Evolutionary conservation across 192 early-diverging fungal genomes (phyloP), one percentile per base, ranked within the genome.

Genomic region (Entomortierella lignicola): DNA sequence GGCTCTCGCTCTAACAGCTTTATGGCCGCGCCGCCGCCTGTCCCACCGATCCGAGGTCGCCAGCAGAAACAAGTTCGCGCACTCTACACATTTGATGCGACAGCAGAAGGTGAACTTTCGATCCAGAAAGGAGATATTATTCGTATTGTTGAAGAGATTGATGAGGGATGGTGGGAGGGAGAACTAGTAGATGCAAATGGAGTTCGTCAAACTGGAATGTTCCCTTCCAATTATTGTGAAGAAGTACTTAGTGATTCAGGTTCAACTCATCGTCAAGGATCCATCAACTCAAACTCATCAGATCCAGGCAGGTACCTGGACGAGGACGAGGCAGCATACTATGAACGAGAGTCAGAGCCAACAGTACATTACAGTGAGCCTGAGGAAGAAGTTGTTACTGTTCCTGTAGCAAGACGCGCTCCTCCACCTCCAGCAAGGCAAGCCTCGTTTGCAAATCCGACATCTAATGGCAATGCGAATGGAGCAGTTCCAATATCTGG

Each of bases 91-190:
- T 99, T 97, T 81, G 89, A 92, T 63, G 94, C 90, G 13, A 90
- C 91, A 63, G 92, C 87, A 21, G 84, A 86, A 18, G 93, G 91
- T 25, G 97, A 99, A 71, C 85, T 99, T 21, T 71, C 91, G 52
- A 87, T 99, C 34, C 85, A 88, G 20, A 91, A 88, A 60, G 97
- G 95, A 4, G 96, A 99, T 63, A 86, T 97, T 56, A 92, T 99
- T 64, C 88, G 89, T 29, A 92, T 99, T 1, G 85, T 89, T 4
- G 90, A 93, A 51, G 93, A 94, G 71, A 90, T 97, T 42, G 95
- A 97, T 62, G 91, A 94, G 53, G 97, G 97, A 0, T 99, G 97
- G 97, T 97, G 97, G 95, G 84, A 91, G 32, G 97, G 97, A 27
- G 90, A 92, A 80, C 68, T 94, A 12, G 77, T 85, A n/a, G 90